Evolutionary conservation across 2,329 filamentous ascomycete species (phyloP).

Genomic region (Pseudocercospora vitis): DNA sequence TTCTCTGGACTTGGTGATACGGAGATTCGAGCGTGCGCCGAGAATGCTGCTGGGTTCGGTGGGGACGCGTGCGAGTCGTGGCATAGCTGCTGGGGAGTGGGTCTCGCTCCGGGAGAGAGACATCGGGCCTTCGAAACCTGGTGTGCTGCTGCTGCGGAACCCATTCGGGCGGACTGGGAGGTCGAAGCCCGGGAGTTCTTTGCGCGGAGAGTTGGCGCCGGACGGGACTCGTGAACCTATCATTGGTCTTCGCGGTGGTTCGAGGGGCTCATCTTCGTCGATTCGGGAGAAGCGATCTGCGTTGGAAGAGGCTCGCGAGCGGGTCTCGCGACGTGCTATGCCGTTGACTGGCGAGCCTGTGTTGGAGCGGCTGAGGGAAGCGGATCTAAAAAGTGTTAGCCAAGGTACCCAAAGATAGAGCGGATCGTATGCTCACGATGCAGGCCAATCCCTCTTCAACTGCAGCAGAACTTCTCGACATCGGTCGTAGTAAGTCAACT

Average conservation of each 20-base stretch:
- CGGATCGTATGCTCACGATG: constrained; percentile 50
- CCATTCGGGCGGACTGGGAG: constrained; percentile 49
- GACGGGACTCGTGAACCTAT: constrained; percentile 51
- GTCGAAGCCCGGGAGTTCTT: constrained; percentile 46
- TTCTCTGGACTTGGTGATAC: constrained; percentile 38
- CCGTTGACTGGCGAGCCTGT: constrained; percentile 35
- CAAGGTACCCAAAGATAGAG: constrained; percentile 8
- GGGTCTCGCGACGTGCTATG: constrained; percentile 36
- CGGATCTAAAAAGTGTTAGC: constrained; percentile 6
- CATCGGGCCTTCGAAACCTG: constrained; percentile 55
- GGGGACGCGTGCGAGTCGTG: constrained; percentile 52
- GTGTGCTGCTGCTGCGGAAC: constrained; percentile 50
- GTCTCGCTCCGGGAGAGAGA: constrained; percentile 38
- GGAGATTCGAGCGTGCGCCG: constrained; percentile 50
- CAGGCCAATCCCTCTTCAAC: constrained; percentile 68
- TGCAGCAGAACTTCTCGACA: constrained; percentile 79
- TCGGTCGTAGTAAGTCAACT: constrained; percentile 87
- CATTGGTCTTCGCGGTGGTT: constrained; percentile 52
- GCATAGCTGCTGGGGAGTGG: constrained; percentile 52
- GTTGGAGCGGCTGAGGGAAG: constrained; percentile 28
- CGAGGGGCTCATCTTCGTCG: constrained; percentile 56
- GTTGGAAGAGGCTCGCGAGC: constrained; percentile 61
- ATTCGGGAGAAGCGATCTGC: constrained; percentile 57
- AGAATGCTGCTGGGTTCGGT: constrained; percentile 56
- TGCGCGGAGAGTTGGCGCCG: constrained; percentile 44